Percentiles rank a stretch among this genome's conserved stretches.
These are phyloP conservation scores for Eimeria brunetti DNA, from an alignment of 169 alveolate genomes.

Conservation along the genomic window DNA sequence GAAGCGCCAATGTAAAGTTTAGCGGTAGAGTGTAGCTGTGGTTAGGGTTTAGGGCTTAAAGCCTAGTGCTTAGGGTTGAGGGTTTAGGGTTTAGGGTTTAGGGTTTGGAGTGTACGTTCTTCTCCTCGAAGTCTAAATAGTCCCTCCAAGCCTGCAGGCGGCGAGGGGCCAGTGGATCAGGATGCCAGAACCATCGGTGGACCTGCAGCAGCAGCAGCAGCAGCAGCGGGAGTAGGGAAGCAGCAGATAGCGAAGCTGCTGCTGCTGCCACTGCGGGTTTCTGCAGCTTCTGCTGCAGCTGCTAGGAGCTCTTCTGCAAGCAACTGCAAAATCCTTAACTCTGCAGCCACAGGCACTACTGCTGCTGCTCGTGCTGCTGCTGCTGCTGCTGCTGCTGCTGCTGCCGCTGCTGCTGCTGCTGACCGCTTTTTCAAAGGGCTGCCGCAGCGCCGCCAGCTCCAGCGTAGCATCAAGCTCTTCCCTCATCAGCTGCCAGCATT, in stretches of 20 bases:
- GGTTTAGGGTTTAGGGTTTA: not conserved
- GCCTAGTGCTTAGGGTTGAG: not conserved
- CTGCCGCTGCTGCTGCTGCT: constrained; percentile 60
- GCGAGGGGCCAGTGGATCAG: constrained; percentile 80
- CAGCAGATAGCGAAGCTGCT: not conserved
- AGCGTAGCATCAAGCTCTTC: constrained; percentile 55
- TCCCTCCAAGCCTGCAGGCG: constrained; percentile 81
- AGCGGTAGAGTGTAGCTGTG: not conserved
- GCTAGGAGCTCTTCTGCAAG: not conserved
- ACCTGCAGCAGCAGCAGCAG: constrained; percentile 33
- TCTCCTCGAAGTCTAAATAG: constrained; percentile 78
- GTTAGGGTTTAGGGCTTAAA: not conserved
- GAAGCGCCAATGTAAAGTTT: not conserved
- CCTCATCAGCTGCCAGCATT: constrained; percentile 70
- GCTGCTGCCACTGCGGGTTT: not conserved
- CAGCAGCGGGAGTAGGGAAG: not conserved
- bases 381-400: constrained; percentile 23
- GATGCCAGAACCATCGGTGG: constrained; percentile 81
- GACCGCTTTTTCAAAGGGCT: constrained; percentile 73
- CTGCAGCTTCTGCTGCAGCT: not conserved
- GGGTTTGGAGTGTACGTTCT: constrained; percentile 27
- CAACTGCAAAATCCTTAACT: not conserved
- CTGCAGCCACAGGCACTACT: not conserved
- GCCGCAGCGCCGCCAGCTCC: constrained; percentile 30
- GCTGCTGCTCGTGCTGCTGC: constrained; percentile 26